Base-by-base conservation (phyloP, 495 filamentous ascomycete genomes). In the Neurospora intermedia region DNA sequence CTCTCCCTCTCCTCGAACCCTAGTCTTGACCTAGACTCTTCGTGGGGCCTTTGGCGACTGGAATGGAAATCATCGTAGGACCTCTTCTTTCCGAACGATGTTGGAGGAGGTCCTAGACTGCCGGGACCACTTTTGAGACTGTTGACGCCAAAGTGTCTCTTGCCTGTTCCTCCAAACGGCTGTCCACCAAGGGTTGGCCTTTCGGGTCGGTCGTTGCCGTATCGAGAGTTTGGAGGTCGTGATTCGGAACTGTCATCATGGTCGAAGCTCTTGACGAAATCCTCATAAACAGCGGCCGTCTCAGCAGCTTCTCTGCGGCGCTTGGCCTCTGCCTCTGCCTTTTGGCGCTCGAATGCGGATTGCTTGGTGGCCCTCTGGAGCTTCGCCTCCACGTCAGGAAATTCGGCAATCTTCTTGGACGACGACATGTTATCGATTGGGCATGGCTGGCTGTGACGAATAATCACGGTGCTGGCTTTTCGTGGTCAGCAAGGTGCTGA, bases 271-370 rank as follows among this genome's bases (percentile, higher is more conserved):
- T 96, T 95, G 73, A 96, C 90, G 79, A 97, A 97, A 75, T 95
- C 93, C 73, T 96, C 90, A 79, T 93, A 93, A 16, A 93, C 95
- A 10, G 94, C 95, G 43, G 92, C 93, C 23, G 92, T 97, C 81
- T 97, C 95, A 73, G 91, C 93, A 79, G 91, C 91, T 81, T 97
- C 95, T 72, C 93, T 88, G 76, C 88, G 87, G 43, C 93, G 91
- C 82, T 98, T 98, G 18, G 93, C 95, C 84, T 97, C 93, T 42
- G 93, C 94, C 79, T 97, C 94, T 46, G 92, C 93, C 83, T 94
- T 96, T 76, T 96, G 93, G 72, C 91, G 91, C 82, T 98, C 95
- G 82, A 97, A 98, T 42, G 93, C 88, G 15, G 94, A 96, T 79
- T 97, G 94, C 82, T 94, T 96, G 46, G 86, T 87, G 0, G 94